These are phyloP conservation scores for Sporothrix brasiliensis DNA, from an alignment of 2,329 filamentous ascomycete genomes.

Conservation along the genomic window DNA sequence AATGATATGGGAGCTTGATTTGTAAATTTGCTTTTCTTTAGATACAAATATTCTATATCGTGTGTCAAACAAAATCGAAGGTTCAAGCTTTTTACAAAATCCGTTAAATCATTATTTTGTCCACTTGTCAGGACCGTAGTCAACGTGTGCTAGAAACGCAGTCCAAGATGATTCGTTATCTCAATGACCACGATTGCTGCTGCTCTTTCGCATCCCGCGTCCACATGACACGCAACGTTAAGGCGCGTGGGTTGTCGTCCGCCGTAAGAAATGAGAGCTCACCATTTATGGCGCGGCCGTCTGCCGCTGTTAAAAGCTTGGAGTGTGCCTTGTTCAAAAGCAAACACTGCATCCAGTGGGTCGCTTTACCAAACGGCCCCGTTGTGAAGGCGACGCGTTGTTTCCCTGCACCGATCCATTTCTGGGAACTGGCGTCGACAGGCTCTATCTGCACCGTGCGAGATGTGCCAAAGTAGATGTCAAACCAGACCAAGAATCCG, in stretches of 20 bases:
- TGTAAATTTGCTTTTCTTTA: too few species aligned
- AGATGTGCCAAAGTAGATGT: slow-evolving; percentile 81
- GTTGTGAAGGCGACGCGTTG: slow-evolving; percentile 85
- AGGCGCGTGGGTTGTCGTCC: slow-evolving; percentile 67
- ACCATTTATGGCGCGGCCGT: slow-evolving; percentile 64
- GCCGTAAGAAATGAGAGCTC: slow-evolving; percentile 71
- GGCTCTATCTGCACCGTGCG: slow-evolving; percentile 55
- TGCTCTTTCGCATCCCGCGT: slow-evolving; percentile 45
- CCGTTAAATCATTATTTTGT: background rate
- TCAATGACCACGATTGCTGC: slow-evolving; percentile 52
- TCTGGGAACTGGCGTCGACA: slow-evolving; percentile 59
- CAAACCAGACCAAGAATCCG: slow-evolving; percentile 90
- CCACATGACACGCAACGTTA: slow-evolving; percentile 69
- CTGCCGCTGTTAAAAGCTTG: slow-evolving; percentile 51
- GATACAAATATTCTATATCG: background rate
- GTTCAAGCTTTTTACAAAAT: slow-evolving; percentile 1
- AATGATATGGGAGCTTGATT: background rate
- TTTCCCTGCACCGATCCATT: slow-evolving; percentile 62
- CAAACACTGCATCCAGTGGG: slow-evolving; percentile 89
- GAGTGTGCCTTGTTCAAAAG: slow-evolving; percentile 67
- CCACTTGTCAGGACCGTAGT: background rate
- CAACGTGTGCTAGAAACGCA: background rate
- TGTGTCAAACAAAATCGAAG: background rate
- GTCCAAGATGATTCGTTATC: background rate
- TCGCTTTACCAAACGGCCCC: slow-evolving; percentile 72